Evolutionary conservation across 805 yeast genomes (phyloP), one percentile per base, ranked within the genome.

Genomic region (Saccharomycopsis malanga): DNA sequence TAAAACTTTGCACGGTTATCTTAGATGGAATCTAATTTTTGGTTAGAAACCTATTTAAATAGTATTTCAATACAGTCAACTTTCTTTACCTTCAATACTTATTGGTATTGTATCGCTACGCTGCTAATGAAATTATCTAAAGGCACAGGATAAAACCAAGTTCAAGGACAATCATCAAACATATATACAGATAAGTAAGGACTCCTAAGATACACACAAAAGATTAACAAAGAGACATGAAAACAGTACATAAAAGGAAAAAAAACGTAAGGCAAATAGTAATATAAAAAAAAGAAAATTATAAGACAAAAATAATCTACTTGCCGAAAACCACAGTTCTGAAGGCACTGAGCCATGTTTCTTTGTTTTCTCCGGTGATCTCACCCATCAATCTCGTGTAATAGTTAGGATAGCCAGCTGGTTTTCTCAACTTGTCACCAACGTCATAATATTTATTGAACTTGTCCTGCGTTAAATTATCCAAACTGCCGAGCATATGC

Each of bases 391-490:
- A 70, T 58, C 93, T 73, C 35, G 71, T 74, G 58, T 88, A 88
- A 60, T 88, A 88, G 40, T 72, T 63, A 2, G 95, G 87, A 63
- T 87, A 85, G 1, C 96, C 96, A 57, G 81, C 80, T n/a, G 97
- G 97, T 55, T 64, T 70, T 57, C 77, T 64, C 54, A 88, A 64
- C 59, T 83, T 83, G 38, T 78, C 83, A 47, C 80, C 80, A 30
- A 79, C 72, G 52, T 73, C 69, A 60, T 84, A 85, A 58, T 77
- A 77, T 49, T 74, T 73, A 56, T 69, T 39, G 22, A 45, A 45
- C 43, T 45, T 42, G 38, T 34, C 41, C 29, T 23, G 25, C 25
- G 36, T 30, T 41, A 51, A 43, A 36, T 48, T 48, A n/a, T 51
- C 54, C 41, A 51, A 48, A 37, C 46, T 44, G 17, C 37, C 18